These are phyloP conservation scores for Macrolepiota albuminosa DNA, from an alignment of 768 basidiomycete species.

Conservation along the genomic window DNA sequence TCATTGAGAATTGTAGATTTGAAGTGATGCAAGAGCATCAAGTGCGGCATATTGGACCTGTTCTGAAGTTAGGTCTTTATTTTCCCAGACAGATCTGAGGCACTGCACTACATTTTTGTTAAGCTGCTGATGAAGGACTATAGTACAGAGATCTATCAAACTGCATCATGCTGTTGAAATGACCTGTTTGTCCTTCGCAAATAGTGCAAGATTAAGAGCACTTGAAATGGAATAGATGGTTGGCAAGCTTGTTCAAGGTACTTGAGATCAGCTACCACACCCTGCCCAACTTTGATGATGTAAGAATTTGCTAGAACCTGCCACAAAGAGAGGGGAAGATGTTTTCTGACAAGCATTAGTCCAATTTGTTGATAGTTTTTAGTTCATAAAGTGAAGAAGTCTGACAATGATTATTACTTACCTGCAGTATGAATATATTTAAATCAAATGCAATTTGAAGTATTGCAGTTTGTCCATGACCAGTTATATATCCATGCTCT, in stretches of 20 bases:
- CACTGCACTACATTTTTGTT: constrained; percentile 14
- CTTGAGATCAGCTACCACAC: constrained; percentile 4
- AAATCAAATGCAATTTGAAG: too few species aligned
- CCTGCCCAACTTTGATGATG: too few species aligned
- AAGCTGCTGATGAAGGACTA: constrained; percentile 19
- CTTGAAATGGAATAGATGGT: constrained; percentile 17
- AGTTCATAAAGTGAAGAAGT: too few species aligned
- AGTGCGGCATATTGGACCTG: constrained; percentile 18
- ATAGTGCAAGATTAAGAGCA: constrained; percentile 21
- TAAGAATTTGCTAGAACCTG: too few species aligned
- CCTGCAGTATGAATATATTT: too few species aligned
- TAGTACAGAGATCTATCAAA: constrained; percentile 26
- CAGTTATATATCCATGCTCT: too few species aligned
- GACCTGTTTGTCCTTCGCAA: constrained; percentile 22
- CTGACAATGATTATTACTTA: too few species aligned
- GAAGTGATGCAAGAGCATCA: constrained; percentile 16
- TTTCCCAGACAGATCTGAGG: constrained; percentile 17
- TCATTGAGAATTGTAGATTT: constrained; percentile 10
- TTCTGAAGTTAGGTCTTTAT: constrained; percentile 7
- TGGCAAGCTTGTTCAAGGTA: background rate
- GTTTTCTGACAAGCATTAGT: constrained; percentile 11
- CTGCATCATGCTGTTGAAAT: constrained; percentile 15
- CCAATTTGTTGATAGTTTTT: too few species aligned
- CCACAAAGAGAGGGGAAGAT: background rate
- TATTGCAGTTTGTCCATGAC: too few species aligned